phyloP scores from a whole-genome alignment of 805 yeast species.

The Ogataea thermomethanolica region DNA sequence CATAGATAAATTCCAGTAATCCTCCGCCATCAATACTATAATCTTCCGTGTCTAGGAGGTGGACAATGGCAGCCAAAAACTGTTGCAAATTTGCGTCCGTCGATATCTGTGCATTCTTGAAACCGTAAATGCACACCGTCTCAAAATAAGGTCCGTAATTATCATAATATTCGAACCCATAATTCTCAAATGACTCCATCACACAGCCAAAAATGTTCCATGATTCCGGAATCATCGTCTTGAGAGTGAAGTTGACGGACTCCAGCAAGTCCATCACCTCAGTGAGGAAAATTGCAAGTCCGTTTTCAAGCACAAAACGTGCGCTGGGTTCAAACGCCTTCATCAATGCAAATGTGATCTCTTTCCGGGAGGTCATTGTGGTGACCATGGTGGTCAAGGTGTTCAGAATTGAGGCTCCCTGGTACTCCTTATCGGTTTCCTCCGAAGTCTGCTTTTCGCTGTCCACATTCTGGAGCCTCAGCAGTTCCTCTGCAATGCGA shows the following conservation, averaged over 20 bases:
- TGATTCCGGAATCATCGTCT: slow-evolving; percentile 38
- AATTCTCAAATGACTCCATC: slow-evolving; percentile 46
- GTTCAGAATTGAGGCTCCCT: slow-evolving; percentile 76
- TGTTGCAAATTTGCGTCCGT: slow-evolving; percentile 21
- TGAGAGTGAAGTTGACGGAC: slow-evolving; percentile 62
- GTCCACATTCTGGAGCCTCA: slow-evolving; percentile 34
- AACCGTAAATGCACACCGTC: slow-evolving; percentile 45
- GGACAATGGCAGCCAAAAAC: slow-evolving; percentile 21
- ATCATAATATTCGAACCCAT: slow-evolving; percentile 50
- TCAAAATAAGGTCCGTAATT: slow-evolving; percentile 48
- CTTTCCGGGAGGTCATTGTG: slow-evolving; percentile 74
- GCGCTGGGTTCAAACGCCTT: slow-evolving; percentile 68
- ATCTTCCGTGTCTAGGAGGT: slow-evolving; percentile 19
- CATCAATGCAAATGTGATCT: slow-evolving; percentile 61
- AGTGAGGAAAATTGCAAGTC: slow-evolving; percentile 67
- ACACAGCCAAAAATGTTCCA: slow-evolving; percentile 44
- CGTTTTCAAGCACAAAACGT: slow-evolving; percentile 59
- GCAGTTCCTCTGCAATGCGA: slow-evolving; percentile 62
- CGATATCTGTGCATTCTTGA: slow-evolving; percentile 21
- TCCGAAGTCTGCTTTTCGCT: slow-evolving; percentile 30
- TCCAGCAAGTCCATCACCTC: slow-evolving; percentile 72
- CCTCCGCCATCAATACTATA: slow-evolving; percentile 19
- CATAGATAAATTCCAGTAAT: slow-evolving; percentile 22
- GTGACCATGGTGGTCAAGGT: slow-evolving; percentile 79
- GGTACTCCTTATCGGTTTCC: slow-evolving; percentile 67